Evolutionary conservation across 176 grass and related monocot species (phyloP).

Genomic region (Carex pumila): DNA sequence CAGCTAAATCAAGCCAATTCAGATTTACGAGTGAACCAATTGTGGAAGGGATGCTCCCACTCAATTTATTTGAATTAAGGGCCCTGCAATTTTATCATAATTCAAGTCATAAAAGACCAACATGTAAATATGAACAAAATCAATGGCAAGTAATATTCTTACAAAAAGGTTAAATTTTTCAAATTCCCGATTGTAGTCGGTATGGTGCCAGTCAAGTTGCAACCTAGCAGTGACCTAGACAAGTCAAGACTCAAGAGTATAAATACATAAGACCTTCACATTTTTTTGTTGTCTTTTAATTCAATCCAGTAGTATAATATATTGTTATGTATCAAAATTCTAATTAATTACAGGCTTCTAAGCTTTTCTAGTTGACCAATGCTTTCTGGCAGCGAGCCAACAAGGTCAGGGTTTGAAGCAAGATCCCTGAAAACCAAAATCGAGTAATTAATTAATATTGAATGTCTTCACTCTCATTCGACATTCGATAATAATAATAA

Average conservation of each 20-base stretch:
- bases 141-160: constrained; percentile 24
- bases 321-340: constrained; percentile 12
- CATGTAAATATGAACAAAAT: not conserved
- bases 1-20: constrained; percentile 69
- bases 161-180: constrained; percentile 61
- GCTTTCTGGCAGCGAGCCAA: constrained; percentile 47
- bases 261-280: not conserved
- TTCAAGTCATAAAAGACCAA: not conserved
- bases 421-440: constrained; percentile 65
- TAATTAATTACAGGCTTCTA: constrained; percentile 74
- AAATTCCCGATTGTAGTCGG: constrained; percentile 58
- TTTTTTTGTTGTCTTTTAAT: not conserved
- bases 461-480: not conserved
- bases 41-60: constrained; percentile 49
- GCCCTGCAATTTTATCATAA: constrained; percentile 37
- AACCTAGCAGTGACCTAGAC: constrained; percentile 69
- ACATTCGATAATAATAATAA: not conserved
- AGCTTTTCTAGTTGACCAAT: constrained; percentile 80
- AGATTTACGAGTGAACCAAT: constrained; percentile 60
- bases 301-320: not conserved
- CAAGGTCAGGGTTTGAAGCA: constrained; percentile 48
- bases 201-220: constrained; percentile 59
- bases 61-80: constrained; percentile 72
- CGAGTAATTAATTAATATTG: constrained; percentile 1
- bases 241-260: not conserved